Base-by-base conservation (phyloP, 331 rosid genomes). In the Malus hybrid region DNA sequence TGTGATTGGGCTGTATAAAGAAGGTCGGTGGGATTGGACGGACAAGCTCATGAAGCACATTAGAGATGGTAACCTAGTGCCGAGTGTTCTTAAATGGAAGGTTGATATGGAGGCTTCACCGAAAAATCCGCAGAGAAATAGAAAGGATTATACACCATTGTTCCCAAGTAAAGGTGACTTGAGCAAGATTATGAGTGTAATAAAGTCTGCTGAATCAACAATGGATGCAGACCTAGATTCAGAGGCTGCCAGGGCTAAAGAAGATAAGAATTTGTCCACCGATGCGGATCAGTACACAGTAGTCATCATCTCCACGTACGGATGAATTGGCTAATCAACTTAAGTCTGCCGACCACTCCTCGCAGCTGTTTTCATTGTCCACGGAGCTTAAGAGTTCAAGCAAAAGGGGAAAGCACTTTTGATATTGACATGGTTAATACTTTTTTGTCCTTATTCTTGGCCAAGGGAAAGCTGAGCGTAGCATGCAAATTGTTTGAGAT, bases 401-500 rank as follows among this genome's bases (percentile, higher is more conserved):
- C 70, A 20, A 81, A 83, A 81, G 89, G 88, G 14, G 3, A 39
- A 15, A 80, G 70, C 66, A 87, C 93, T 39, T 94, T 90, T 68
- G 97, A 92, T 77, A 76, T 81, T 19, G 88, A 94, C 72, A 91
- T 92, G 97, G 93, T 92, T 68, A 90, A 94, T 72, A 91, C 99
- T 28, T 94, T 88, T 78, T 74, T 91, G 84, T 90, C 96, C 60
- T 86, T 91, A 69, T 88, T 94, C 79, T 77, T 94, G 79, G 90
- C 97, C 32, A 91, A 91, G 82, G 97, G 97, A 81, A 94, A 88
- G 77, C 80, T 91, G 81, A 94, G 85, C 75, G 20, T 88, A 83
- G 97, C 99, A 20, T 91, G 99, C 88, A 91, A 86, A 76, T 76
- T 94, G 77, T 94, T 94, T 78, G 97, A 94, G 87, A 88, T 90